These are phyloP conservation scores for Amoebophrya sp. DNA, from an alignment of 169 alveolate genomes.

Conservation along the genomic window DNA sequence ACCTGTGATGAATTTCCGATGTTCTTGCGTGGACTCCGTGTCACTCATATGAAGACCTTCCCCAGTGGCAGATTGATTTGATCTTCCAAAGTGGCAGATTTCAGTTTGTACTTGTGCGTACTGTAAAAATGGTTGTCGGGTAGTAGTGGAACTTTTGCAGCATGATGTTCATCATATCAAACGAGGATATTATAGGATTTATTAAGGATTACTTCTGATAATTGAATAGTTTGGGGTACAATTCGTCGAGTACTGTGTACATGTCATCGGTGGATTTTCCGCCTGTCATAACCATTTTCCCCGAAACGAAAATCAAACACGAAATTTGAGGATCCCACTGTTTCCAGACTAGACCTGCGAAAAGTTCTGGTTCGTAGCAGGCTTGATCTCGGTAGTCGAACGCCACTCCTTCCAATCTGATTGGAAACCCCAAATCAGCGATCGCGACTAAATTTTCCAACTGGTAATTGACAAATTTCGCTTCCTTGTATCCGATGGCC, in stretches of 20 bases:
- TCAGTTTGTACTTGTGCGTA: too few relatives aligned
- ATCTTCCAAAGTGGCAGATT: too few relatives aligned
- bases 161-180: too few relatives aligned
- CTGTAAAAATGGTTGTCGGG: too few relatives aligned
- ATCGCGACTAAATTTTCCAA: slow-evolving; percentile 96
- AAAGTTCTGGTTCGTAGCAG: slow-evolving; percentile 96
- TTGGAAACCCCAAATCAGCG: slow-evolving; percentile 90
- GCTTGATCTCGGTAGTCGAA: slow-evolving; percentile 79
- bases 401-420: slow-evolving; percentile 91
- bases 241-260: slow-evolving; percentile 34
- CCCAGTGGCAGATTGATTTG: too few relatives aligned
- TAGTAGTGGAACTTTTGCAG: too few relatives aligned
- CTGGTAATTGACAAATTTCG: slow-evolving; percentile 80
- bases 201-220: slow-evolving; percentile 42
- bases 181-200: too few relatives aligned
- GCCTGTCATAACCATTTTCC: slow-evolving; percentile 97
- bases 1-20: too few relatives aligned
- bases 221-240: slow-evolving; percentile 47
- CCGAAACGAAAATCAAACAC: slow-evolving; percentile 91
- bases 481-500: slow-evolving; percentile 68
- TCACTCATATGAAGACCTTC: too few relatives aligned
- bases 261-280: slow-evolving; percentile 64
- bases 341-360: slow-evolving; percentile 77
- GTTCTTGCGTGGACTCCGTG: too few relatives aligned
- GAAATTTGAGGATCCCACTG: not conserved